Conservation (phyloP, 2,329 filamentous ascomycete genomes). For the Ceratocystis eucalypticola region DNA sequence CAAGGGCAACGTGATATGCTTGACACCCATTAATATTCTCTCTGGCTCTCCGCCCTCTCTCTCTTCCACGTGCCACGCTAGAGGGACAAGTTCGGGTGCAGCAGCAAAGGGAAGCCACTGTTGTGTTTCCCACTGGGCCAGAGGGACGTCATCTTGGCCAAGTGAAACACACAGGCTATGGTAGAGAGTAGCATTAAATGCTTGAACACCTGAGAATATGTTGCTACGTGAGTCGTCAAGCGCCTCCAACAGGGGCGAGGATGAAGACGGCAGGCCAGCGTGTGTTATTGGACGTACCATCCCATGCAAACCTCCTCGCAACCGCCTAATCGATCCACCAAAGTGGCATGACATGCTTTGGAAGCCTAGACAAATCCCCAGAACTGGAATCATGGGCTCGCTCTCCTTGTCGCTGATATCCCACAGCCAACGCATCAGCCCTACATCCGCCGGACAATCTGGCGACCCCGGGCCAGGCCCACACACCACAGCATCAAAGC, state of each 20-base stretch:
- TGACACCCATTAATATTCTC: conserved; percentile 62
- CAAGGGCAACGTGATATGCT: conserved; percentile 55
- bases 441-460: conserved; percentile 57
- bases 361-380: conserved; percentile 83
- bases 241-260: neutral
- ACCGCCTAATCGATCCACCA: conserved; percentile 50
- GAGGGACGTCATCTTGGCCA: conserved; percentile 33
- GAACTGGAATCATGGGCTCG: conserved; percentile 52
- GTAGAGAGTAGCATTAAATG: conserved; percentile 62
- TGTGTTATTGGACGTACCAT: conserved; percentile 60
- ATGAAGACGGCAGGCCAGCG: conserved; percentile 9
- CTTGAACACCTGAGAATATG: conserved; percentile 49
- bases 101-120: conserved; percentile 30
- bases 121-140: conserved; percentile 27
- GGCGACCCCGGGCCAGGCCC: conserved; percentile 85
- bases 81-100: conserved; percentile 36
- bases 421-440: conserved; percentile 70
- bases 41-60: conserved; percentile 29
- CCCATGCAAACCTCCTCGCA: conserved; percentile 67
- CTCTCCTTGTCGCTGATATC: conserved; percentile 28
- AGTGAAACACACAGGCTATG: conserved; percentile 49
- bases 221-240: conserved; percentile 30
- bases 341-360: conserved; percentile 63
- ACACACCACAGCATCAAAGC: conserved; percentile 74
- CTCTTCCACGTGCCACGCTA: conserved; percentile 48